Conservation (phyloP, 306 rosid genomes). For the Trifolium dubium region DNA sequence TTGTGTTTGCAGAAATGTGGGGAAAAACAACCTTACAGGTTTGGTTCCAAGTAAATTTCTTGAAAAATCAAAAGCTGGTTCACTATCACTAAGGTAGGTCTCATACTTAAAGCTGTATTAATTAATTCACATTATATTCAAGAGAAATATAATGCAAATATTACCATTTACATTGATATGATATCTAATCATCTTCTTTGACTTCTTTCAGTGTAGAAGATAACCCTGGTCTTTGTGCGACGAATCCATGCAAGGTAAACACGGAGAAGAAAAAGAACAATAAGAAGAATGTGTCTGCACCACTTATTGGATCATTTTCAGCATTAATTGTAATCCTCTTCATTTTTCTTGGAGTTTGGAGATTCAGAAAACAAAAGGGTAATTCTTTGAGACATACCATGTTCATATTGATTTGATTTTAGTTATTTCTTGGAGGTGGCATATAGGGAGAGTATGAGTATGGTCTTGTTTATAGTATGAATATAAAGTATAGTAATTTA, state of each 20-base stretch:
- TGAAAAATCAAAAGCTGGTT: constrained; percentile 44
- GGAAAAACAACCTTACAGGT: constrained; percentile 50
- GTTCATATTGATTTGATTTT: too few relatives aligned
- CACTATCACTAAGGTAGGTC: constrained; percentile 54
- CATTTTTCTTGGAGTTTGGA: constrained; percentile 8
- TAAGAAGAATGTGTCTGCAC: constrained; percentile 4
- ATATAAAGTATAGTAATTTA: neutral
- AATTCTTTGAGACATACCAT: neutral
- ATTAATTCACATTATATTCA: neutral
- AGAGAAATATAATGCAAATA: neutral
- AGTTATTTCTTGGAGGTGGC: too few relatives aligned
- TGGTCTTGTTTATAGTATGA: too few relatives aligned
- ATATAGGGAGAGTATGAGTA: too few relatives aligned
- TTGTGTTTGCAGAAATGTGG: constrained; percentile 52
- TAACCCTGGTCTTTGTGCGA: constrained; percentile 4
- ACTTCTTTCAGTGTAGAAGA: constrained; percentile 25
- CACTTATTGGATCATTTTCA: constrained; percentile 28
- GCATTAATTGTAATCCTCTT: neutral
- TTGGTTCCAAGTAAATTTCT: constrained; percentile 45
- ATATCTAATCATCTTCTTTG: too few relatives aligned
- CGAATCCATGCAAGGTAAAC: neutral
- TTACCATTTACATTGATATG: too few relatives aligned
- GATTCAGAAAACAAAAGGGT: constrained; percentile 21
- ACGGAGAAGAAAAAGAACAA: neutral
- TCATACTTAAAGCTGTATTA: neutral